Evolutionary conservation across 352 stramenopile species (phyloP).

Genomic region (Phytopythium montanum): DNA sequence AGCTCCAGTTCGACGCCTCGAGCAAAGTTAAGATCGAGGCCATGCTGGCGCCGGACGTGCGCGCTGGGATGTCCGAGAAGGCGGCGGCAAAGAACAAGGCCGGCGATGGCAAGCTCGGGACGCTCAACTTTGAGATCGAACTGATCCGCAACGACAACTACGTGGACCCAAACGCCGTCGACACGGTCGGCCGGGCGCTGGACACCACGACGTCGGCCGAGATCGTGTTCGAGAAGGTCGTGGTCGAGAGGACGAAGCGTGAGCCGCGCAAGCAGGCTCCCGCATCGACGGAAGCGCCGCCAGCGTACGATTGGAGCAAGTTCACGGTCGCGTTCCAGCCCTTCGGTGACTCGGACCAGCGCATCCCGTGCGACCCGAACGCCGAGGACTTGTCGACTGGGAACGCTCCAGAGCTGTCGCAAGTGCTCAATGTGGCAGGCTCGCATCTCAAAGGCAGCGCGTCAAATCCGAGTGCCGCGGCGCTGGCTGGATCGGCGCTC

Average conservation of each 20-base stretch:
- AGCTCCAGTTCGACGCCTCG: conserved; percentile 37
- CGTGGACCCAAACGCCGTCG: conserved; percentile 21
- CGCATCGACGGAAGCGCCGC: background rate
- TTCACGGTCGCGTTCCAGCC: conserved; percentile 47
- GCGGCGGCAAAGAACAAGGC: conserved; percentile 37
- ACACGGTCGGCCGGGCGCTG: conserved; percentile 16
- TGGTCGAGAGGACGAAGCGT: background rate
- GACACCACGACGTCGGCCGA: conserved; percentile 52
- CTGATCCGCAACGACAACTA: conserved; percentile 62
- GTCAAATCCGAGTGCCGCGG: background rate
- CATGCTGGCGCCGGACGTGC: conserved; percentile 38
- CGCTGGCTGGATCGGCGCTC: background rate
- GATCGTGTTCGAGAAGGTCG: conserved; percentile 27
- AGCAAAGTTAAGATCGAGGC: conserved; percentile 43
- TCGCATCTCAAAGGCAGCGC: background rate
- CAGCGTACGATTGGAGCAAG: conserved; percentile 28
- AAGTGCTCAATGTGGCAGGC: conserved; percentile 19
- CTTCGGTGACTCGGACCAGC: conserved; percentile 37
- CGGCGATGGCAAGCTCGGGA: conserved; percentile 46
- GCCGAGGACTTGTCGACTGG: conserved; percentile 36
- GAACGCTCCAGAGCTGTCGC: conserved; percentile 29
- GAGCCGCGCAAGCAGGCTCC: background rate
- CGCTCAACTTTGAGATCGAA: conserved; percentile 47
- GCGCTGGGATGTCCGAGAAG: conserved; percentile 25
- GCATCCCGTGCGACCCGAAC: conserved; percentile 40